A percentile compares a stretch with the other conserved stretches of the same genome.
Conservation (phyloP, 768 basidiomycete genomes). For the Grammothele lineata region DNA sequence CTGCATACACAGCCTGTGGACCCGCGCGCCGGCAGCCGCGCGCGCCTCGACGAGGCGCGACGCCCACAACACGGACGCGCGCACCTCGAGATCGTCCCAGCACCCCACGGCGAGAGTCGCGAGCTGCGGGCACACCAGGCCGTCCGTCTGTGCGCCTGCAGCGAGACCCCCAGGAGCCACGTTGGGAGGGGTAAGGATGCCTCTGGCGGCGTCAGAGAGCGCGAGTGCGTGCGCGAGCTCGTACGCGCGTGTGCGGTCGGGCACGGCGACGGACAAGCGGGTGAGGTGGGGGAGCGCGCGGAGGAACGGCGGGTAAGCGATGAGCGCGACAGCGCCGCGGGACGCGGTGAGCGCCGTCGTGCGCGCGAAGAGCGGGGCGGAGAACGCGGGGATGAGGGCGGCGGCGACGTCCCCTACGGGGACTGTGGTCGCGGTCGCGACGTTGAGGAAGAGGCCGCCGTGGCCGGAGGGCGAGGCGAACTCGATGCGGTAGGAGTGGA, state of each 20-base stretch:
- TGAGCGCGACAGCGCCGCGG: background rate
- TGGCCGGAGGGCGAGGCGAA: background rate
- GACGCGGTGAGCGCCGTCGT: background rate
- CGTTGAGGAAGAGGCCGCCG: conserved; percentile 2
- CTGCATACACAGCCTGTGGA: background rate
- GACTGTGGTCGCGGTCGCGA: background rate
- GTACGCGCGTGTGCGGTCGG: background rate
- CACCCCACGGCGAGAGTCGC: background rate
- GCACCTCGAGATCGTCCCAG: background rate
- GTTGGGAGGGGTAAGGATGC: too few relatives aligned
- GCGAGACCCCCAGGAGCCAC: too few relatives aligned
- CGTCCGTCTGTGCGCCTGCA: too few relatives aligned
- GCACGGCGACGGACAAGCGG: background rate
- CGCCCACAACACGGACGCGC: too few relatives aligned
- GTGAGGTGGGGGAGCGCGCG: background rate
- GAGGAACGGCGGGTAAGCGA: background rate
- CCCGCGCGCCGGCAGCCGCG: background rate
- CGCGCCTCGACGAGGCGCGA: background rate
- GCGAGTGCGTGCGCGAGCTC: background rate
- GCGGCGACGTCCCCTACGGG: background rate
- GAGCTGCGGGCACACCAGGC: background rate
- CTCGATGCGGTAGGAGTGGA: background rate
- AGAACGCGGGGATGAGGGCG: background rate
- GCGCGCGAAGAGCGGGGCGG: conserved; percentile 1
- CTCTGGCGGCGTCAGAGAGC: too few relatives aligned